Conservation (phyloP, 2,329 filamentous ascomycete species). For the Cytospora mali region DNA sequence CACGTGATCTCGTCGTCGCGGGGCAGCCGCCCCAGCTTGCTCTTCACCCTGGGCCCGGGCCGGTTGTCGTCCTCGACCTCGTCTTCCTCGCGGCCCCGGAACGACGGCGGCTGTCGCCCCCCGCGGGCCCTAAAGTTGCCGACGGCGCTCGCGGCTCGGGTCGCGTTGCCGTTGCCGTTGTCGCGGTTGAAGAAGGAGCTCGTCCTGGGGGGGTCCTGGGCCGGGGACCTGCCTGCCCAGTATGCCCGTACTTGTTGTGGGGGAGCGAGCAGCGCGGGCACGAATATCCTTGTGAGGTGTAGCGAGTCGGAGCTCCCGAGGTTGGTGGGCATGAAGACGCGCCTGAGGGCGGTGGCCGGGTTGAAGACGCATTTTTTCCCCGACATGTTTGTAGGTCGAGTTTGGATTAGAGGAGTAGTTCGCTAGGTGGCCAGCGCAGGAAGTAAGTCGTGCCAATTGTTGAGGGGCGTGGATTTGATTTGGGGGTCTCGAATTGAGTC, state of each 20-base stretch:
- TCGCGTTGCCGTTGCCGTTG: not conserved
- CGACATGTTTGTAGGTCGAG: slow-evolving; percentile 40
- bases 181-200: slow-evolving; percentile 17
- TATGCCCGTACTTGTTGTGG: slow-evolving; percentile 15
- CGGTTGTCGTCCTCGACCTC: slow-evolving; percentile 26
- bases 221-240: slow-evolving; percentile 9
- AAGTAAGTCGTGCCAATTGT: not conserved
- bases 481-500: not conserved
- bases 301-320: slow-evolving; percentile 29
- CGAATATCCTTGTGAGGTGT: slow-evolving; percentile 25
- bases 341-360: slow-evolving; percentile 49
- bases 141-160: not conserved
- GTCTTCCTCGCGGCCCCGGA: not conserved
- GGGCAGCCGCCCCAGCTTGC: slow-evolving; percentile 38
- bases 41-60: slow-evolving; percentile 33
- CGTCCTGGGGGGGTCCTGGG: not conserved
- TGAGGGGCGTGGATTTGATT: not conserved
- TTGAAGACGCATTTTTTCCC: slow-evolving; percentile 44
- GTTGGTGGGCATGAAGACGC: slow-evolving; percentile 48
- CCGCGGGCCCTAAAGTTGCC: not conserved
- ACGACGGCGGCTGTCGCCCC: not conserved
- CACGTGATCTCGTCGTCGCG: slow-evolving; percentile 49
- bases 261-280: slow-evolving; percentile 22
- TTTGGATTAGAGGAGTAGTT: not conserved
- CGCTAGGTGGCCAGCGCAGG: not conserved